Evolutionary conservation across 768 basidiomycete genomes (phyloP), one percentile per base, ranked within the genome.

Genomic region (Lentinus brumalis): DNA sequence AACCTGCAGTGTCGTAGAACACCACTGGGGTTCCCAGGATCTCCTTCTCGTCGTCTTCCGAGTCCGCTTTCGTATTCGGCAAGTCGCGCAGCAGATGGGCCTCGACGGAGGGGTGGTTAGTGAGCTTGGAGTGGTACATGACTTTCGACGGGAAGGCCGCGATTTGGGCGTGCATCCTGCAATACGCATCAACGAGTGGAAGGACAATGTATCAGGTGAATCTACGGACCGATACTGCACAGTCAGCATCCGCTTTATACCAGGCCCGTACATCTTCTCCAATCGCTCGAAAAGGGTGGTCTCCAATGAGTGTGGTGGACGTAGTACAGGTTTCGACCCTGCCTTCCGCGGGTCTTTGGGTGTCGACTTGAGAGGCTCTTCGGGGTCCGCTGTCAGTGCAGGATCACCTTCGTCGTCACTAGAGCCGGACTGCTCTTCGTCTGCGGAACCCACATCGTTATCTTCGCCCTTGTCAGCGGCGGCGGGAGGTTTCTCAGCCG

Each of bases 1-100:
- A 95, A 0, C 95, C 94, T 4, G 92, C 86, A 0, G 95, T 99
- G 70, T 99, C 97, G 66, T 92, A 93, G 72, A 98, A 99, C 2
- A 96, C 86, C 2, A 98, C 84, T 0, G 94, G 92, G 0, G 83
- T 90, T 3, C 79, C 83, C 6, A 98, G 76, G 4, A 85, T 73
- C 57, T 96, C 96, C 61, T 83, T 85, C 47, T 82, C 77, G 40
- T 91, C 87, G 15, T 89, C 92, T 42, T 88, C 87, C 1, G 78
- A 78, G 29, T 73, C 76, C 3, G 79, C 74, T 10, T 73, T 71
- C 15, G 81, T 76, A 38, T 83, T 83, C 0, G 89, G 81, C 4
- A 95, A 75, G 67, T 91, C 91, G 31, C 78, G 74, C n/a, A 98
- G 79, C 0, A 93, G 79, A 68, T 91, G 90, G 0, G 79, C 72